phyloP scores from a whole-genome alignment of 2,329 filamentous ascomycete species.

The Cladosporium cucumerinum region DNA sequence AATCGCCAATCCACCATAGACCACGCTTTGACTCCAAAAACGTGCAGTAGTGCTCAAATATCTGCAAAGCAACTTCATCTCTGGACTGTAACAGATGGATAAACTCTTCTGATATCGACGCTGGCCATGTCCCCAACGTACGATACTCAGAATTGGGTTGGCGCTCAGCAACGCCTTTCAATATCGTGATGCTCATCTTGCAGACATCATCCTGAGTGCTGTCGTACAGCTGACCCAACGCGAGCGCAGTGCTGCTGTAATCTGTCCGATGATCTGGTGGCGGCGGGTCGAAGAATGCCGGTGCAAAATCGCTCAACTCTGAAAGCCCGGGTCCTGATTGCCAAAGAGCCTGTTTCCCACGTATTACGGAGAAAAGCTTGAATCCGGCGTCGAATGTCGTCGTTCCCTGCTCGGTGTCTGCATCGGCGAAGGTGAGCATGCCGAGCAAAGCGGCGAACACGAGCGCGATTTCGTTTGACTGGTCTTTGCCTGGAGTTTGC shows the following conservation, averaged over 20 bases:
- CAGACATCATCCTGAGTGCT: neutral
- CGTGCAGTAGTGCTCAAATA: conserved; percentile 8
- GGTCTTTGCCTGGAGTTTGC: neutral
- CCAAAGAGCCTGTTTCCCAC: conserved; percentile 13
- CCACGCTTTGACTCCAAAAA: conserved; percentile 5
- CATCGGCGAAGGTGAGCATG: conserved; percentile 15
- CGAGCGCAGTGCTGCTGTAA: neutral
- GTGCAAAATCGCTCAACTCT: neutral
- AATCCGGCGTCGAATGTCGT: conserved; percentile 4
- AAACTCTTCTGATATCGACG: conserved; percentile 2
- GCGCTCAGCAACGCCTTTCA: neutral
- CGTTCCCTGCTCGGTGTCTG: neutral
- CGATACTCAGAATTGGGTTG: conserved; percentile 1
- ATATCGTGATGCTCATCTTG: neutral
- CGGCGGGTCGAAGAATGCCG: conserved; percentile 11
- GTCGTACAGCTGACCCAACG: neutral
- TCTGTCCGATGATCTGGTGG: neutral
- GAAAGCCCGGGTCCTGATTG: neutral
- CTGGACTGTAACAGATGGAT: neutral
- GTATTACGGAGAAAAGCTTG: neutral
- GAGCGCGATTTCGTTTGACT: neutral
- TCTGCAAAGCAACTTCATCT: neutral
- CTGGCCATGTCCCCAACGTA: conserved; percentile 8
- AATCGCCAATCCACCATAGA: conserved; percentile 11
- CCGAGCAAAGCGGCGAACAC: conserved; percentile 2